Evolutionary conservation across 2,329 filamentous ascomycete species (phyloP), one percentile per base, ranked within the genome.

Genomic region (Fusarium udum): DNA sequence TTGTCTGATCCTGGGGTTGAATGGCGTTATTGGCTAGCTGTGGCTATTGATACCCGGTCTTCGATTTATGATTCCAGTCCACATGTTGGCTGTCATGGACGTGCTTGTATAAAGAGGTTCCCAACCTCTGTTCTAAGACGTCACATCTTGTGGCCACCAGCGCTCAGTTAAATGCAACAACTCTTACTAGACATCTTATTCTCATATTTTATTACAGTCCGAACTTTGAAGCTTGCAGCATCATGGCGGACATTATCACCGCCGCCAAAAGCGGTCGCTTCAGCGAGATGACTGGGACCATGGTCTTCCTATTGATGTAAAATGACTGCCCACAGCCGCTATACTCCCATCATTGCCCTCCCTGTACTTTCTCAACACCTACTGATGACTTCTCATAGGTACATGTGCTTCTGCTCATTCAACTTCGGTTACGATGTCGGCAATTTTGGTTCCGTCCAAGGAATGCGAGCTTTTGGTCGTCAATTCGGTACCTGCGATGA

Each of bases 381-480:
- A 34, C 31, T 32, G 4, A 49, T 15, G 13, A 16, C 6, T 40
- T 20, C 18, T 13, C 15, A 22, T 11, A 78, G 77, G 24, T 78
- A 78, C 40, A 73, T 78, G 75, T 70, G 70, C 14, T 55, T 72
- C 22, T 77, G 75, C 24, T 73, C 75, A 15, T 78, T 78, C 61
- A 78, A 78, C 60, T 78, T 78, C 61, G 77, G 77, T 12, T 78
- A 73, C 36, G 77, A 78, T 46, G 77, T 78, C 26, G 75, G 77
- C 43, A 78, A 66, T 22, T 78, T 78, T 61, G 69, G 74, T 7
- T 77, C 75, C 12, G 76, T 79, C 11, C 77, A 79, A 49, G 76
- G 61, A 14, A 79, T 79, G 77, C 69, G 74, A 31, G 40, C 64
- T 39, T 79, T 79, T 32, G 58, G 65, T 12, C 69, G 64, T n/a